Percentiles rank a stretch among this genome's conserved stretches.
These are phyloP conservation scores for Turritis glabra DNA, from an alignment of 345 rosid species.

Conservation along the genomic window DNA sequence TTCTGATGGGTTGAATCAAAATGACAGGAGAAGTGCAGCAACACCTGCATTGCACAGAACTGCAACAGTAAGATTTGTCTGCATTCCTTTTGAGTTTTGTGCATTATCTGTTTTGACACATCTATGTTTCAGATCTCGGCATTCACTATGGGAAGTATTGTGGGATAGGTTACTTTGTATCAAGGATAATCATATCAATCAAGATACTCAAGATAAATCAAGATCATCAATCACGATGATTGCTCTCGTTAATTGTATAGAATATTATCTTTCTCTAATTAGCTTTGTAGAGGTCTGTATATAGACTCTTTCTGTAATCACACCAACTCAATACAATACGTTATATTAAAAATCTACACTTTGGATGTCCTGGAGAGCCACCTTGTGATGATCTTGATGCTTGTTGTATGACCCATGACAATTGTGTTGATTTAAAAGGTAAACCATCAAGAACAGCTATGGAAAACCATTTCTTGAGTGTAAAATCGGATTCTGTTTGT, in stretches of 20 bases:
- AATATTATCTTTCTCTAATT: too few species aligned
- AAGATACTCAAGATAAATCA: too few species aligned
- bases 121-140: slow-evolving; percentile 10
- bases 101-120: background rate
- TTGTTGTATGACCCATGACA: slow-evolving; percentile 86
- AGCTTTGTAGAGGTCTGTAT: too few species aligned
- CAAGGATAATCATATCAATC: too few species aligned
- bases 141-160: slow-evolving; percentile 91
- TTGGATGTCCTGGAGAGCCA: slow-evolving; percentile 82
- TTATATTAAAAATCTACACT: too few species aligned
- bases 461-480: background rate
- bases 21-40: slow-evolving; percentile 67
- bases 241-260: too few species aligned
- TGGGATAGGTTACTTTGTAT: slow-evolving; percentile 89
- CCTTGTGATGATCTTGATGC: slow-evolving; percentile 90
- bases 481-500: background rate
- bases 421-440: slow-evolving; percentile 79
- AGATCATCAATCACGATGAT: too few species aligned
- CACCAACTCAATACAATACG: too few species aligned
- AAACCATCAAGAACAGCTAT: background rate
- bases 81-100: background rate
- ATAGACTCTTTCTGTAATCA: too few species aligned
- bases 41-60: slow-evolving; percentile 60
- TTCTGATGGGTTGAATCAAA: background rate
- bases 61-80: slow-evolving; percentile 57